Conservation (phyloP, 495 filamentous ascomycete species). For the Aspergillus carlsbadensis region DNA sequence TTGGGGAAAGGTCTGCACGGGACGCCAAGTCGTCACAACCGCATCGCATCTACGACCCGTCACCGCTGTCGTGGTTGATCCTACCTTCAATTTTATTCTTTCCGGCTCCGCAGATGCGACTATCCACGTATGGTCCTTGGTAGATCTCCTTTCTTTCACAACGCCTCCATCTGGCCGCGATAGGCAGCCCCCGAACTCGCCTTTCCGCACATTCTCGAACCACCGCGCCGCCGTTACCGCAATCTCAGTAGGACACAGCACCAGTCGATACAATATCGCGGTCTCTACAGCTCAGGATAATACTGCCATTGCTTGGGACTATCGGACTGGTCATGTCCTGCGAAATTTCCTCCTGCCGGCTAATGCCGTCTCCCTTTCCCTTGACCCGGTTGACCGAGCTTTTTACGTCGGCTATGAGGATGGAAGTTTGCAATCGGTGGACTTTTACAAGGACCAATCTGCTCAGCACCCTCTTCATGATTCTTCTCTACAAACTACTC, state of each 20-base stretch:
- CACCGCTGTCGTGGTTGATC: conserved; percentile 69
- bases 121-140: conserved; percentile 85
- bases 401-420: conserved; percentile 82
- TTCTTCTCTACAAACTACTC: conserved; percentile 49
- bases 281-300: conserved; percentile 78
- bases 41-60: conserved; percentile 84
- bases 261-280: conserved; percentile 68
- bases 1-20: conserved; percentile 68
- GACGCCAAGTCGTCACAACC: conserved; percentile 82
- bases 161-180: conserved; percentile 34
- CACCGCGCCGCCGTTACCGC: conserved; percentile 78
- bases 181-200: conserved; percentile 48
- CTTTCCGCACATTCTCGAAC: conserved; percentile 67
- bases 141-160: conserved; percentile 67
- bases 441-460: conserved; percentile 64
- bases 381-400: conserved; percentile 83
- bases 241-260: conserved; percentile 64
- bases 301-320: conserved; percentile 87
- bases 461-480: conserved; percentile 54
- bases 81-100: conserved; percentile 73
- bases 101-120: conserved; percentile 88
- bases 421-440: conserved; percentile 75
- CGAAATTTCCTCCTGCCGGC: conserved; percentile 76
- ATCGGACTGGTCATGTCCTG: conserved; percentile 68
- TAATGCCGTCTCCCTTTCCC: conserved; percentile 66